These are phyloP conservation scores for Ceratocystis cubensis DNA, from an alignment of 2,329 filamentous ascomycete genomes.

Conservation along the genomic window DNA sequence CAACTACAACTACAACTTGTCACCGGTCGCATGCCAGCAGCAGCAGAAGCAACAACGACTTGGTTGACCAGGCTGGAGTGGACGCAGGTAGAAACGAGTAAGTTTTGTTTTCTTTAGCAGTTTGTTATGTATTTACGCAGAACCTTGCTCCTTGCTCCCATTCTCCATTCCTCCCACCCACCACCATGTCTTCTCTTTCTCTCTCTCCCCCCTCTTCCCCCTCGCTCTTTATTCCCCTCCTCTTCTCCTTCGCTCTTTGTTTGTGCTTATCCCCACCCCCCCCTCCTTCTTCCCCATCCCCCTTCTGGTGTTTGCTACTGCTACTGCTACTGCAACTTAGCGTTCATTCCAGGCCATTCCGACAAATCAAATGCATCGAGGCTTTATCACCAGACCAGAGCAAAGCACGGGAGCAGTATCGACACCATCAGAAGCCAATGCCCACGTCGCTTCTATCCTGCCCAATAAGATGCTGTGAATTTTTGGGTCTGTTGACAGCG, in stretches of 20 bases:
- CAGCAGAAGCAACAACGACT: not conserved
- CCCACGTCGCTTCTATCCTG: not conserved
- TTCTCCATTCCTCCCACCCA: not conserved
- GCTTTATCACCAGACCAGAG: not conserved
- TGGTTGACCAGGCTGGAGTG: not conserved
- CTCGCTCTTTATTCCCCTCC: not conserved
- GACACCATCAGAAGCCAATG: not conserved
- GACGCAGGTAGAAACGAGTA: not conserved
- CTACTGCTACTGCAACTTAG: not conserved
- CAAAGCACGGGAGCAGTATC: not conserved
- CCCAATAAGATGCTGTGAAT: not conserved
- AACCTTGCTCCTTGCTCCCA: not conserved
- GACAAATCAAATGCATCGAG: not conserved
- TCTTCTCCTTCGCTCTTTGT: not conserved
- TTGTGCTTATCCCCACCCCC: not conserved
- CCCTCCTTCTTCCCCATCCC: not conserved
- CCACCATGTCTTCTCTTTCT: not conserved
- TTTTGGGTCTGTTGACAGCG: not conserved
- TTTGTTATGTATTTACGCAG: not conserved
- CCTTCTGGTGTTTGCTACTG: not conserved
- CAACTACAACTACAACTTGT: no score
- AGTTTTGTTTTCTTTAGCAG: not conserved
- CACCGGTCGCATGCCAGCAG: no score
- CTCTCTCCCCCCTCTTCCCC: not conserved
- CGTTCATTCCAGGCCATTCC: not conserved